Evolutionary conservation across 805 yeast genomes (phyloP), one percentile per base, ranked within the genome.

Genomic region (Schwanniomyces polymorphus): DNA sequence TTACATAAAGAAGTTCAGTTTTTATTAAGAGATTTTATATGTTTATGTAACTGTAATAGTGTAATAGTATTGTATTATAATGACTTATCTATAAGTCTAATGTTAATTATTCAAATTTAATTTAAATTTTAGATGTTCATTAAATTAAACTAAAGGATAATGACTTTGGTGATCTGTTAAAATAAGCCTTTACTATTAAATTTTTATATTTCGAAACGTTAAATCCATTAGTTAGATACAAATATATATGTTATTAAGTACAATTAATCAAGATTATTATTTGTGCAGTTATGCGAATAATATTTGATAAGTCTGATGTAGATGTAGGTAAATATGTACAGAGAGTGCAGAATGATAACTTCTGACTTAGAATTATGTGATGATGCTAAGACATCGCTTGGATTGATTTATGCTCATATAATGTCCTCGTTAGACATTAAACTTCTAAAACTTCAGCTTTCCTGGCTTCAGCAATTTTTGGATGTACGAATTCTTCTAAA

Each of bases 401-500:
- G 18, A 16, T 16, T 31, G 10, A 31, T 16, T 16, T 17, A 31
- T 31, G 35, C 35, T 16, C 21, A 31, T 31, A 31, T 6, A 14
- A 31, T 16, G 18, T 18, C 35, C 35, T 31, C 12, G 3, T 14
- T n/a, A 38, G 14, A 14, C 21, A 16, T 31, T 31, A 26, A n/a
- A 34, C 43, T 39, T 50, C 50, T 5, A 44, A 34, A 27, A 34
- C 48, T 44, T 57, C 56, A 38, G 52, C 52, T 41, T 53, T 41
- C 38, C 49, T 56, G n/a, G 51, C 50, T 33, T 53, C 59, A 9
- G 44, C 53, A 6, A 54, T 47, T 35, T 60, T 56, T 11, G 68
- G 68, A 49, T 68, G 64, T 16, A 68, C 63, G 49, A 60, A 65
- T 55, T 68, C 72, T 51, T 72, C 76, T 48, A 64, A 55, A 51